Conservation (phyloP, 164 flowering plant species). For the Amborella trichopoda region DNA sequence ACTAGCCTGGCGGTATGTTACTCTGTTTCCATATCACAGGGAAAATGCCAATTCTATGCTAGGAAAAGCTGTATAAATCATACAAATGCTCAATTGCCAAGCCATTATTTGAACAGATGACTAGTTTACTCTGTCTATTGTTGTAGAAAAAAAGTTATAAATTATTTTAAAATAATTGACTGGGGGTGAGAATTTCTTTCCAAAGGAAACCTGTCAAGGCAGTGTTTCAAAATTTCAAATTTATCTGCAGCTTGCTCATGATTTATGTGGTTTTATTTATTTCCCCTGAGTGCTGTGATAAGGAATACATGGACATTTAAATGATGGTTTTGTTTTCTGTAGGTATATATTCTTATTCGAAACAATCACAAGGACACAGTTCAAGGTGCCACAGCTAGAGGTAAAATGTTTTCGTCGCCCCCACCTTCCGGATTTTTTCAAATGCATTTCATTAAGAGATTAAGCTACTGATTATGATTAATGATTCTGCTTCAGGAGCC, state of each 20-base stretch:
- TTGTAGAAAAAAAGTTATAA: neutral
- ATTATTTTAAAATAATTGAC: too few relatives aligned
- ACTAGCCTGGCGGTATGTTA: conserved; percentile 75
- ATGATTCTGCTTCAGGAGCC: conserved; percentile 44
- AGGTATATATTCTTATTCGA: conserved; percentile 83
- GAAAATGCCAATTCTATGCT: too few relatives aligned
- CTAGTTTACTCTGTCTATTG: neutral
- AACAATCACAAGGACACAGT: conserved; percentile 72
- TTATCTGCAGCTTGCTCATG: too few relatives aligned
- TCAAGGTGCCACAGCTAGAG: conserved; percentile 44
- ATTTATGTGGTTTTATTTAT: too few relatives aligned
- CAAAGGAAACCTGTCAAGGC: too few relatives aligned
- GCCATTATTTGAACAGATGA: neutral
- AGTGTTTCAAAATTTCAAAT: too few relatives aligned
- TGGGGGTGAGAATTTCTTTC: too few relatives aligned
- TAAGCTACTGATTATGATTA: neutral
- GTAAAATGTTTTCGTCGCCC: conserved; percentile 18
- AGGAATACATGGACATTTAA: neutral
- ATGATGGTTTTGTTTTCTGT: conserved; percentile 8
- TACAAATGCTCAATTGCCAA: too few relatives aligned
- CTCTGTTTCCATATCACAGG: neutral
- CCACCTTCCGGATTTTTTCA: neutral
- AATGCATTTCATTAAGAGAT: neutral
- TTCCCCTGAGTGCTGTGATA: neutral
- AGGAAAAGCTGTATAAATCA: too few relatives aligned